phyloP scores from a whole-genome alignment of 2,329 filamentous ascomycete species.

The Colletotrichum liriopes region DNA sequence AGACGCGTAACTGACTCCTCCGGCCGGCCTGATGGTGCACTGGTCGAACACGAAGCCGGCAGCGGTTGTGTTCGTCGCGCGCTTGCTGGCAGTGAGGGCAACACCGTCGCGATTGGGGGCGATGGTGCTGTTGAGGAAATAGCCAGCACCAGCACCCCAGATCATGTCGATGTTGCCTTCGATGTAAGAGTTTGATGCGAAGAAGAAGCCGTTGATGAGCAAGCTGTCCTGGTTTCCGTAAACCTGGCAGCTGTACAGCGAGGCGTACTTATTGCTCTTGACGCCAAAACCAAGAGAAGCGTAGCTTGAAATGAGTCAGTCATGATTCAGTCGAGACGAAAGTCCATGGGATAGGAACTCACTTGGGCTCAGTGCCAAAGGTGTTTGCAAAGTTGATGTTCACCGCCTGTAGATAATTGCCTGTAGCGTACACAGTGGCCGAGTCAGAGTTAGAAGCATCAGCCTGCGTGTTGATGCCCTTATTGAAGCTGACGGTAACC shows the following conservation, averaged over 20 bases:
- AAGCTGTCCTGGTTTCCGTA: constrained; percentile 45
- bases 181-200: constrained; percentile 57
- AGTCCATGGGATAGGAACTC: constrained; percentile 34
- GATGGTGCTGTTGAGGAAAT: constrained; percentile 57
- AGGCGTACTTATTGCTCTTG: constrained; percentile 57
- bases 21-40: constrained; percentile 50
- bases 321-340: too few species aligned
- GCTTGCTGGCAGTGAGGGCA: constrained; percentile 55
- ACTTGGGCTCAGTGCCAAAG: constrained; percentile 52
- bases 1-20: constrained; percentile 43
- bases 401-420: constrained; percentile 56
- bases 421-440: constrained; percentile 57
- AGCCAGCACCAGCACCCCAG: constrained; percentile 59
- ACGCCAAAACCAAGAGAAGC: constrained; percentile 59
- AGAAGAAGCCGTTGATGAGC: constrained; percentile 50
- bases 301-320: constrained; percentile 43
- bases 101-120: constrained; percentile 50
- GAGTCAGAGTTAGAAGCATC: constrained; percentile 54
- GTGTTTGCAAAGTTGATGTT: constrained; percentile 59
- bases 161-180: constrained; percentile 61
- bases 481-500: constrained; percentile 43
- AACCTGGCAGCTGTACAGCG: constrained; percentile 49
- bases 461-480: constrained; percentile 56
- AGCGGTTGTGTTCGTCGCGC: constrained; percentile 54
- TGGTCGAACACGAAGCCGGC: constrained; percentile 54